Conservation (phyloP, 2,329 filamentous ascomycete genomes). For the Neodidymelliopsis sp. region DNA sequence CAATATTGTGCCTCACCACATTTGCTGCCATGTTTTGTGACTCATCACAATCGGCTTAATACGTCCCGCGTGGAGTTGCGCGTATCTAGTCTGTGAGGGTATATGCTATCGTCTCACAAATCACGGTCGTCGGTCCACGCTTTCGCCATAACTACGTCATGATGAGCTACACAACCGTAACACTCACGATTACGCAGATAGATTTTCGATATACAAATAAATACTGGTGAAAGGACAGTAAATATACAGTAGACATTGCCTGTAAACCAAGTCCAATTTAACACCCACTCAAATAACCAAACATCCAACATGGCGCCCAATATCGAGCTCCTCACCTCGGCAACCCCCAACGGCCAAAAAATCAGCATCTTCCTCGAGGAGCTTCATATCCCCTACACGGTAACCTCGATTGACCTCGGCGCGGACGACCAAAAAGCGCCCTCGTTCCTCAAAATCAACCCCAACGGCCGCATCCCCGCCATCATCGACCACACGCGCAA, state of each 20-base stretch:
- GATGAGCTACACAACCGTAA: no score
- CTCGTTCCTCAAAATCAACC: slow-evolving; percentile 87
- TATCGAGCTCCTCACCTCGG: slow-evolving; percentile 78
- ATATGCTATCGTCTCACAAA: no score
- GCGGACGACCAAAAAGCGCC: slow-evolving; percentile 78
- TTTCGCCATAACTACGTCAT: no score
- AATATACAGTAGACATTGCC: no score
- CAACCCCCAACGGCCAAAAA: slow-evolving; percentile 88
- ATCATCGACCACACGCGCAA: slow-evolving; percentile 75
- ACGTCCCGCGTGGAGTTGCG: no score
- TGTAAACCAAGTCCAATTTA: no score
- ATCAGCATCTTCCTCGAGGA: slow-evolving; percentile 83
- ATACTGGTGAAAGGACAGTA: no score
- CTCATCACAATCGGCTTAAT: no score
- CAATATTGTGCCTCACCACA: neutral
- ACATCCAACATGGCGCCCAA: slow-evolving; percentile 47
- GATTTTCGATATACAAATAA: no score
- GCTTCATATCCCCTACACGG: slow-evolving; percentile 59
- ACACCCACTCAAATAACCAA: neutral
- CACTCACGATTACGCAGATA: no score
- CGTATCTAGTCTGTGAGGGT: no score
- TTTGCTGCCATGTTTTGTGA: neutral
- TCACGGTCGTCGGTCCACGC: no score
- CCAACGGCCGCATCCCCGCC: slow-evolving; percentile 87
- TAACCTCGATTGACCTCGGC: slow-evolving; percentile 63